Conservation (phyloP, 2,329 filamentous ascomycete species). For the Colletotrichum godetiae region DNA sequence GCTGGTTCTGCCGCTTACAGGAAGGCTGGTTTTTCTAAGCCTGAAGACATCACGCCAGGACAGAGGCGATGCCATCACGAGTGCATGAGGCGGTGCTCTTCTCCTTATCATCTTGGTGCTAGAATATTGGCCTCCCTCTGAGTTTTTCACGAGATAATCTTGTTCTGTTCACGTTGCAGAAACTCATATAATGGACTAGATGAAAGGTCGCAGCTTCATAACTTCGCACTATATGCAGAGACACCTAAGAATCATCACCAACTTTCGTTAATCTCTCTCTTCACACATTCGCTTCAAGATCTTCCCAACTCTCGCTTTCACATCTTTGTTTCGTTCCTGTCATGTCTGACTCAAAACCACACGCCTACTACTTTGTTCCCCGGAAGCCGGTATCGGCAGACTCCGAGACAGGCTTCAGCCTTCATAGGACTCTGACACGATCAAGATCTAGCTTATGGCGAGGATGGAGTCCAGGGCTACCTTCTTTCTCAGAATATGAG, state of each 20-base stretch:
- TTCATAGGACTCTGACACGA: slow-evolving; percentile 19
- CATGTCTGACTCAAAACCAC: slow-evolving; percentile 20
- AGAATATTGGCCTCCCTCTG: neutral
- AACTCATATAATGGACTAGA: neutral
- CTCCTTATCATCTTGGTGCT: neutral
- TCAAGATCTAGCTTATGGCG: slow-evolving; percentile 45
- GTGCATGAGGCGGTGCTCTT: slow-evolving; percentile 17
- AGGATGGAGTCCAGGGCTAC: slow-evolving; percentile 41
- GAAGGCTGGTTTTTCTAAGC: neutral
- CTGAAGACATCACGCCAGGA: slow-evolving; percentile 7
- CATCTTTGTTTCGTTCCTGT: slow-evolving; percentile 2
- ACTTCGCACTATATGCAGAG: neutral
- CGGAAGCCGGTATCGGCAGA: slow-evolving; percentile 24
- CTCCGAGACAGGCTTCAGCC: slow-evolving; percentile 1
- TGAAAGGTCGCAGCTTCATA: neutral
- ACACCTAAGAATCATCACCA: neutral
- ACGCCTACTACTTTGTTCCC: slow-evolving; percentile 20
- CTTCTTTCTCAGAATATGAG: slow-evolving; percentile 42
- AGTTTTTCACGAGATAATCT: neutral
- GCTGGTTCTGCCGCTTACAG: neutral
- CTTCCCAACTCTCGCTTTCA: neutral
- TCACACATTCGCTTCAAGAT: slow-evolving; percentile 10
- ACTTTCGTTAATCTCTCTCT: neutral
- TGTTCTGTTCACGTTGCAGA: neutral
- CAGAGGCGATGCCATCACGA: slow-evolving; percentile 4